phyloP scores from a whole-genome alignment of 2,329 filamentous ascomycete species.

The Colletotrichum orbiculare region DNA sequence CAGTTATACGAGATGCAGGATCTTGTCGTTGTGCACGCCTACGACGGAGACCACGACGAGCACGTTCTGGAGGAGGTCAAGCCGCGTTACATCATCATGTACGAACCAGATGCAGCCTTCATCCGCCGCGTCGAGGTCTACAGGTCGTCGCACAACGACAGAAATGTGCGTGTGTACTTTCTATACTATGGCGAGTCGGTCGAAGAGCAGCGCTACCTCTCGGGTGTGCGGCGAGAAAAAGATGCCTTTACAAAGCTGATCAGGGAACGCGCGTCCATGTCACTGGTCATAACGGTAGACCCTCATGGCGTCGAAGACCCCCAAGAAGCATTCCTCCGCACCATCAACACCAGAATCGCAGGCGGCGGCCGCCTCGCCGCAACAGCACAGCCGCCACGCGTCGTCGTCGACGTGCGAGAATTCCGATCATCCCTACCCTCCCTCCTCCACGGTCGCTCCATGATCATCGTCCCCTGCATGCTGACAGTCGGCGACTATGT shows the following conservation, averaged over 20 bases:
- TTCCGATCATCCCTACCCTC: conserved; percentile 94
- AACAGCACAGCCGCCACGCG: conserved; percentile 86
- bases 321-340: conserved; percentile 91
- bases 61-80: conserved; percentile 95
- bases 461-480: conserved; percentile 93
- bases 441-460: conserved; percentile 87
- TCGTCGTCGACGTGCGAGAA: conserved; percentile 95
- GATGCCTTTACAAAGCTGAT: conserved; percentile 96
- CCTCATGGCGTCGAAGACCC: conserved; percentile 78
- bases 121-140: conserved; percentile 96
- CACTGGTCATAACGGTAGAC: conserved; percentile 83
- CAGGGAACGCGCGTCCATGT: conserved; percentile 93
- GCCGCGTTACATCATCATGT: conserved; percentile 97
- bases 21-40: conserved; percentile 88
- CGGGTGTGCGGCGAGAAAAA: conserved; percentile 91
- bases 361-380: conserved; percentile 87
- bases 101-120: conserved; percentile 94
- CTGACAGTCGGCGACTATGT: conserved; percentile 97
- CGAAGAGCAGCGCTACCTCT: conserved; percentile 93
- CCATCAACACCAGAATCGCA: conserved; percentile 95
- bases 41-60: conserved; percentile 95
- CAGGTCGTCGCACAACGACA: conserved; percentile 89
- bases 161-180: conserved; percentile 93
- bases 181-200: conserved; percentile 96
- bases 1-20: conserved; percentile 92